phyloP scores from a whole-genome alignment of 2,329 filamentous ascomycete species.

The Paecilomyces formosus region DNA sequence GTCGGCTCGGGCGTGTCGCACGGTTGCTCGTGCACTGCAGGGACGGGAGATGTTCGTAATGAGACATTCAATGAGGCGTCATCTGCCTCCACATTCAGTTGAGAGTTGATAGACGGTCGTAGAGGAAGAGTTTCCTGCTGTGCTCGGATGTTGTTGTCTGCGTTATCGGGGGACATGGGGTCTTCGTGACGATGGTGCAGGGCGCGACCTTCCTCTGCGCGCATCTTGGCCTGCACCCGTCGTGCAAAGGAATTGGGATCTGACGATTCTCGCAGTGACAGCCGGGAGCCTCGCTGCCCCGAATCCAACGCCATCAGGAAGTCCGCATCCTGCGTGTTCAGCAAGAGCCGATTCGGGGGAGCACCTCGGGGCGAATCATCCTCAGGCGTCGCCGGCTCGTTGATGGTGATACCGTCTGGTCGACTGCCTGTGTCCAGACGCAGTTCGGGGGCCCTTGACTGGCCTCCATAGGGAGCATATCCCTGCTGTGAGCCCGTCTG shows the following conservation, averaged over 20 bases:
- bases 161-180: constrained; percentile 20
- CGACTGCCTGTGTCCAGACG: constrained; percentile 21
- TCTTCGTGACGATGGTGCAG: constrained; percentile 38
- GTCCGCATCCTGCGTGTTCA: constrained; percentile 29
- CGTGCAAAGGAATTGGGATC: constrained; percentile 40
- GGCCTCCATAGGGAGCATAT: neutral
- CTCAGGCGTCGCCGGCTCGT: constrained; percentile 8
- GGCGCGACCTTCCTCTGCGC: constrained; percentile 44
- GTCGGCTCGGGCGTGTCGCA: constrained; percentile 17
- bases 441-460: constrained; percentile 9
- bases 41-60: constrained; percentile 19
- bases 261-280: constrained; percentile 30
- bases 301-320: constrained; percentile 26
- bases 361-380: constrained; percentile 8
- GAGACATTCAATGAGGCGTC: constrained; percentile 17
- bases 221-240: constrained; percentile 44
- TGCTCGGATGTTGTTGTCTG: constrained; percentile 8
- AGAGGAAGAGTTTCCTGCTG: constrained; percentile 9
- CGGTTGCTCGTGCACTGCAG: constrained; percentile 9
- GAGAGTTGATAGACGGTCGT: constrained; percentile 20
- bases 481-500: constrained; percentile 5
- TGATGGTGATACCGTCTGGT: constrained; percentile 4
- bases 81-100: constrained; percentile 12
- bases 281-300: constrained; percentile 23
- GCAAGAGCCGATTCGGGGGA: constrained; percentile 20